These are phyloP conservation scores for Ceratobasidium sp. DNA, from an alignment of 1,284 basidiomycete genomes.

Conservation along the genomic window DNA sequence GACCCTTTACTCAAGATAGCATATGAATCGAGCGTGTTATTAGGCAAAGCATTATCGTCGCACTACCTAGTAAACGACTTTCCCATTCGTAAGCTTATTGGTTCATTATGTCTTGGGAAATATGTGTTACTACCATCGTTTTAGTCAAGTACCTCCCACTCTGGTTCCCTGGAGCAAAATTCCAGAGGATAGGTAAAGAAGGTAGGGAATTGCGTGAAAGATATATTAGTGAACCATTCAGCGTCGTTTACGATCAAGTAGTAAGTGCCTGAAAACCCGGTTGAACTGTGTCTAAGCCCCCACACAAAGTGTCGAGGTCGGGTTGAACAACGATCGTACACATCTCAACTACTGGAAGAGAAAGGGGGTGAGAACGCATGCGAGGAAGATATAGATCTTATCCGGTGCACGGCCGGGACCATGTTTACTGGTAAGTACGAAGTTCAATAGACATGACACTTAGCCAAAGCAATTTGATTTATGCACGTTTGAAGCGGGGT, in stretches of 20 bases:
- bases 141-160: not conserved
- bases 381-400: slow-evolving; percentile 1
- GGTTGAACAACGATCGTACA: slow-evolving; percentile 15
- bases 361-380: slow-evolving; percentile 13
- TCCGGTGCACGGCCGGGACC: not conserved
- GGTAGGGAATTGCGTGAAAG: not conserved
- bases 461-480: not conserved
- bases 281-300: too few relatives aligned
- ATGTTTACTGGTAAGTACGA: slow-evolving; percentile 7
- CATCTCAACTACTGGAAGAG: slow-evolving; percentile 13
- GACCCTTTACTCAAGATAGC: not conserved
- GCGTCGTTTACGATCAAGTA: not conserved
- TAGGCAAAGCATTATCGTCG: not conserved
- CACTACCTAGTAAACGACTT: not conserved
- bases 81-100: not conserved
- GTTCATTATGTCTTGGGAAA: not conserved
- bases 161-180: slow-evolving; percentile 2
- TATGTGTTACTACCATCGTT: too few relatives aligned
- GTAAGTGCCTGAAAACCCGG: too few relatives aligned
- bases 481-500: not conserved
- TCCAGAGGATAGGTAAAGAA: not conserved
- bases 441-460: not conserved
- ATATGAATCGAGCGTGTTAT: not conserved
- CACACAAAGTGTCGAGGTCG: not conserved
- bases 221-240: not conserved